These are phyloP conservation scores for Trichoderma breve DNA, from an alignment of 2,329 filamentous ascomycete genomes.

Conservation along the genomic window DNA sequence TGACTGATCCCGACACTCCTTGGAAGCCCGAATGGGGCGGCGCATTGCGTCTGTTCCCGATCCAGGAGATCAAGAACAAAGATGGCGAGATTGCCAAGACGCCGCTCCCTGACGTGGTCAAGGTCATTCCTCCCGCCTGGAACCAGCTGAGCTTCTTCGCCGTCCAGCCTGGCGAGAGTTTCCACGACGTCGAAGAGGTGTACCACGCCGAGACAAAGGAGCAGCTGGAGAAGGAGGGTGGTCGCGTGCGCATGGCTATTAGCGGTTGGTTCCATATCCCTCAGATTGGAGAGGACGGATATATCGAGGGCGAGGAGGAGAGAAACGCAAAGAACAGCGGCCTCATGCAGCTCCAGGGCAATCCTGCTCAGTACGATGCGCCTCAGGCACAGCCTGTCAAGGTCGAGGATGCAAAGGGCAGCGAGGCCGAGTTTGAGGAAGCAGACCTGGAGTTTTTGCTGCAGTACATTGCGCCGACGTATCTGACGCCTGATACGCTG, in stretches of 20 bases:
- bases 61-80: constrained; percentile 56
- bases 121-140: constrained; percentile 89
- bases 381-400: constrained; percentile 62
- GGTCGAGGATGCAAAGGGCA: constrained; percentile 40
- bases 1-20: constrained; percentile 85
- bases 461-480: constrained; percentile 84
- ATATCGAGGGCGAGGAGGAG: constrained; percentile 82
- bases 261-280: constrained; percentile 99
- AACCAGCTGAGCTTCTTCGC: constrained; percentile 98
- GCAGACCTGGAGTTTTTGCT: constrained; percentile 85
- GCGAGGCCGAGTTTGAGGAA: constrained; percentile 64
- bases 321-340: constrained; percentile 86
- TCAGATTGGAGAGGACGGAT: constrained; percentile 90
- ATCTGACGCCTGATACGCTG: constrained; percentile 87
- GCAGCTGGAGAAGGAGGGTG: constrained; percentile 66
- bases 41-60: constrained; percentile 82
- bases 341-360: constrained; percentile 87
- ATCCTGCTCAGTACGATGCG: constrained; percentile 83
- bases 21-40: constrained; percentile 95
- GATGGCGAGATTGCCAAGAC: constrained; percentile 75
- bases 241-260: constrained; percentile 90
- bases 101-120: constrained; percentile 72
- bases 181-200: constrained; percentile 98
- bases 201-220: constrained; percentile 66
- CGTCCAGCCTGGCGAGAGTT: constrained; percentile 96